A percentile compares a stretch with the other conserved stretches of the same genome.
phyloP scores from a whole-genome alignment of 1,284 basidiomycete species.

The Heterobasidion occidentale region DNA sequence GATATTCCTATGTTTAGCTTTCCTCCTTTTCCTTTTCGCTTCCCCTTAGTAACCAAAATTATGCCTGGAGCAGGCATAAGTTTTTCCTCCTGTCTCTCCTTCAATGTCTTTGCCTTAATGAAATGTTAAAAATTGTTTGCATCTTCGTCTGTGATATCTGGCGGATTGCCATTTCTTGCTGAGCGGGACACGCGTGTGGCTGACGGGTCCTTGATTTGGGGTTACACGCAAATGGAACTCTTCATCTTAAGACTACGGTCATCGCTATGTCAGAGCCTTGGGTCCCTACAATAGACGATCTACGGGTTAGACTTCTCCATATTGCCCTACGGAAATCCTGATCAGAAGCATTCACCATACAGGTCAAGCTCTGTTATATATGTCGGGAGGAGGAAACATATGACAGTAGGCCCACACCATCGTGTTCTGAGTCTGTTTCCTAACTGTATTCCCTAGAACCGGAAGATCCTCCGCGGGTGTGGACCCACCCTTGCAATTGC shows the following conservation, averaged over 20 bases:
- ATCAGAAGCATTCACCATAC: background rate
- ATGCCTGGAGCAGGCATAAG: too few relatives aligned
- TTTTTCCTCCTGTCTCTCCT: too few relatives aligned
- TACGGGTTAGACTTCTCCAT: constrained; percentile 25
- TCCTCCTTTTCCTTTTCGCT: background rate
- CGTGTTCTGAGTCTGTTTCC: background rate
- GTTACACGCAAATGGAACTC: background rate
- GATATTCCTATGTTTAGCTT: background rate
- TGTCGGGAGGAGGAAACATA: constrained; percentile 64
- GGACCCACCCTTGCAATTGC: constrained; percentile 76
- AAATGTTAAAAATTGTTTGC: too few relatives aligned
- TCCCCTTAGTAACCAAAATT: background rate
- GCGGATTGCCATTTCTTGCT: too few relatives aligned
- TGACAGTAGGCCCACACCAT: constrained; percentile 33
- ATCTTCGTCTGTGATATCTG: too few relatives aligned
- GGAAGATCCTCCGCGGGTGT: constrained; percentile 39
- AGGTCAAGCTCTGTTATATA: constrained; percentile 74
- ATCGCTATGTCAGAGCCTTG: constrained; percentile 4
- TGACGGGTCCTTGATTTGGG: too few relatives aligned
- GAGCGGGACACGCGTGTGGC: too few relatives aligned
- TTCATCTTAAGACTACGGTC: background rate
- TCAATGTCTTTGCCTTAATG: too few relatives aligned
- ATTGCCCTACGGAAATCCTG: background rate
- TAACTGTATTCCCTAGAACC: constrained; percentile 24
- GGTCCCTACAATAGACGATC: constrained; percentile 30